Percentiles rank a stretch among this genome's conserved stretches.
These are phyloP conservation scores for Epichloe hybrida DNA, from an alignment of 2,329 filamentous ascomycete species.

Conservation along the genomic window DNA sequence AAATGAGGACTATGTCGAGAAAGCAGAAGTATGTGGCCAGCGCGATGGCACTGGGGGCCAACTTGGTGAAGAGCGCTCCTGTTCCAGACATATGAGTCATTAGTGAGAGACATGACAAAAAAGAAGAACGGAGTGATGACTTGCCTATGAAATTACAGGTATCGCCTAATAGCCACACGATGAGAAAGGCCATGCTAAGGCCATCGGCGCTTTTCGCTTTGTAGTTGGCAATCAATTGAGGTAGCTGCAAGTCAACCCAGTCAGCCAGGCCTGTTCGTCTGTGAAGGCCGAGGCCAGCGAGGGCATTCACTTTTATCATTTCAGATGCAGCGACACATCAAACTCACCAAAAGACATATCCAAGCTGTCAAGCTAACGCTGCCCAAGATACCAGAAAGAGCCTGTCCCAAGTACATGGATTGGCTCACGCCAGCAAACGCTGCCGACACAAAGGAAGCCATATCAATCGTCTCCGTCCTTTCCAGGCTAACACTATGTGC, in stretches of 20 bases:
- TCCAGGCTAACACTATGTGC: too few relatives aligned
- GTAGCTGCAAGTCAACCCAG: slow-evolving; percentile 42
- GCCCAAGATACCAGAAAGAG: slow-evolving; percentile 78
- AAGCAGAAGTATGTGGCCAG: slow-evolving; percentile 89
- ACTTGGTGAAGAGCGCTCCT: slow-evolving; percentile 75
- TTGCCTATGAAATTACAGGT: slow-evolving; percentile 56
- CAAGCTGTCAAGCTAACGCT: slow-evolving; percentile 88
- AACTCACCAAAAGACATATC: slow-evolving; percentile 74
- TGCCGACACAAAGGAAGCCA: slow-evolving; percentile 20
- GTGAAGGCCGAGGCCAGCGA: not conserved
- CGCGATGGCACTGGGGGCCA: slow-evolving; percentile 81
- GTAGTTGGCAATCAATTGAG: slow-evolving; percentile 90
- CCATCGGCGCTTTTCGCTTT: slow-evolving; percentile 77
- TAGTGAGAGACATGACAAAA: not conserved
- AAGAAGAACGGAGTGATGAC: slow-evolving; percentile 1
- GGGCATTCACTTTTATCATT: not conserved
- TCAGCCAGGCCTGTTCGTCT: not conserved
- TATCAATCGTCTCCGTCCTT: slow-evolving; percentile 8
- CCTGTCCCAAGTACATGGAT: slow-evolving; percentile 25
- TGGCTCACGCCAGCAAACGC: slow-evolving; percentile 11
- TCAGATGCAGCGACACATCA: slow-evolving; percentile 7
- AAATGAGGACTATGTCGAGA: slow-evolving; percentile 72
- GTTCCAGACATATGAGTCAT: not conserved
- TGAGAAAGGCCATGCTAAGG: slow-evolving; percentile 76
- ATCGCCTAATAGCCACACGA: slow-evolving; percentile 84